Base-by-base conservation (phyloP, 345 rosid genomes). In the Rhizophora mangle region DNA sequence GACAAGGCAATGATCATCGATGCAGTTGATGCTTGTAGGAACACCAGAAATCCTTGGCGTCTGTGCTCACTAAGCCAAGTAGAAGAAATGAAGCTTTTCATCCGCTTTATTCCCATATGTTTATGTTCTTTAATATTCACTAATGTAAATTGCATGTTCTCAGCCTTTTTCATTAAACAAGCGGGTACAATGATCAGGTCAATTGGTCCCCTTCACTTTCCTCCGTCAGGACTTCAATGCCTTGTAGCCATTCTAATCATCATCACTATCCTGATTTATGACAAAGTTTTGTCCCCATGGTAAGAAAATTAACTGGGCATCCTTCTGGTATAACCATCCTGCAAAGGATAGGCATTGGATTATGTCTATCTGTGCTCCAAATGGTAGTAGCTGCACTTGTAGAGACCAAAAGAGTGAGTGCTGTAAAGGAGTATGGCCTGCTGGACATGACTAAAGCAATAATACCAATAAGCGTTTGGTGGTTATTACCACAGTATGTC, bases 401-500 rank as follows among this genome's bases (percentile, higher is more conserved):
- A 34, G 98, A 94, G 72, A 58, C 82, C n/a, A 84, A 72, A 63
- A 85, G 97, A 76, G 79, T 91, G 20, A 52, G 26, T 66, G 72
- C 70, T 10, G 96, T 89, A 0, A 76, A 63, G 26, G 74, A 82
- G 5, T 83, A 88, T 54, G 90, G 86, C 68, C 75, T 89, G 0
- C 24, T 75, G 4, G 87, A 87, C 78, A 60, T 49, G 37, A 94
- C 93, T 0, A 84, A 85, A 77, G 83, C 65, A 1, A 37, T 64
- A 5, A 82, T 90, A 5, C 97, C 98, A 0, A 88, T 94, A 87
- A 82, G 84, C 11, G 66, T 92, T 10, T 85, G 91, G 88, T 89
- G 96, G 93, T 68, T 94, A 56, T 81, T 91, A 19, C 98, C 98
- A 0, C 97, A 91, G 27, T 91, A 91, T 69, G 67, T 87, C 27